phyloP scores from a whole-genome alignment of 73 alveolate genomes.

The Diophrys appendiculata region DNA sequence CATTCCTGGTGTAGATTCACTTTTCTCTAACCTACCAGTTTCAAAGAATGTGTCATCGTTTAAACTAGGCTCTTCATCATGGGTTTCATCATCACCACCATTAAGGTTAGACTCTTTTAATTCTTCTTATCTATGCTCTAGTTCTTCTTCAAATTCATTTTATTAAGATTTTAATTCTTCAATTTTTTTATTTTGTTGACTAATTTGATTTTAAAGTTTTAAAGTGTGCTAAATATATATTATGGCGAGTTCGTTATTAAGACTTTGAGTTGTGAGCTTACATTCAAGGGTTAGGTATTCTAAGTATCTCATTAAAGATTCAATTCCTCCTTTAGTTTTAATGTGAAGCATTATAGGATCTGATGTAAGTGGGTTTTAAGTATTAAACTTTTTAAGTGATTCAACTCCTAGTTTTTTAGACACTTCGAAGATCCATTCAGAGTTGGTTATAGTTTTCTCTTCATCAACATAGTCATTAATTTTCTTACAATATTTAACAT shows the following conservation, averaged over 20 bases:
- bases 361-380: slow-evolving; percentile 17
- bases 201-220: not conserved
- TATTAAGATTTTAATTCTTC: slow-evolving; percentile 6
- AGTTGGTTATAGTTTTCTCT: slow-evolving; percentile 8
- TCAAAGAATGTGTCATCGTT: no score
- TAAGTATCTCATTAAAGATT: slow-evolving; percentile 18
- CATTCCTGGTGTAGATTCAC: no score
- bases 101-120: not conserved
- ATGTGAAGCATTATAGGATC: slow-evolving; percentile 21
- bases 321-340: slow-evolving; percentile 34
- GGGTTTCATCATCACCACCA: slow-evolving; percentile 15
- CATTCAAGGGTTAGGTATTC: slow-evolving; percentile 53
- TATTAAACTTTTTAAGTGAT: slow-evolving; percentile 24
- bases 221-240: slow-evolving; percentile 22
- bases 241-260: slow-evolving; percentile 48
- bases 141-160: slow-evolving; percentile 18
- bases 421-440: slow-evolving; percentile 37
- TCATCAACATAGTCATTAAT: slow-evolving; percentile 24
- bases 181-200: no score
- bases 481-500: slow-evolving; percentile 36
- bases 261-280: slow-evolving; percentile 15
- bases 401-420: slow-evolving; percentile 20
- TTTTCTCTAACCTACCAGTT: no score
- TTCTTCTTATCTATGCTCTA: not conserved
- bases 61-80: slow-evolving; percentile 10